Percentiles rank a stretch among this genome's conserved stretches.
These are phyloP conservation scores for Cadophora gregata DNA, from an alignment of 2,329 filamentous ascomycete genomes.

Conservation along the genomic window DNA sequence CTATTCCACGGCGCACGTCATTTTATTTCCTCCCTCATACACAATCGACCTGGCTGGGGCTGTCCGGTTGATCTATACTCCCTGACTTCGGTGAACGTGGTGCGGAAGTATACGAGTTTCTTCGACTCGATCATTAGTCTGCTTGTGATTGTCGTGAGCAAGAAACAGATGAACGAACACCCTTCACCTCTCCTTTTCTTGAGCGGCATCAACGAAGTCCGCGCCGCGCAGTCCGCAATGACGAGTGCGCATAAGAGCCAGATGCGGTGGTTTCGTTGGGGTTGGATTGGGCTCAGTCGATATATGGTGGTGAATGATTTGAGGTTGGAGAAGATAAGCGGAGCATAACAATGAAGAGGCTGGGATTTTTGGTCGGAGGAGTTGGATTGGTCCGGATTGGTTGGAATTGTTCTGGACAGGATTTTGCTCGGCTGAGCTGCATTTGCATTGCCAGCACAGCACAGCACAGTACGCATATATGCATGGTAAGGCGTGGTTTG, in stretches of 20 bases:
- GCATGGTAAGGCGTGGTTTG: slow-evolving; percentile 4
- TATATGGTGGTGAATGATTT: slow-evolving; percentile 98
- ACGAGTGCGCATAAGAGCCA: slow-evolving; percentile 88
- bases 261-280: slow-evolving; percentile 98
- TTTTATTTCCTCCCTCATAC: slow-evolving; percentile 73
- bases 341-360: slow-evolving; percentile 4
- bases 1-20: slow-evolving; percentile 80
- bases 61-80: slow-evolving; percentile 87
- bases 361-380: not conserved
- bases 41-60: slow-evolving; percentile 66
- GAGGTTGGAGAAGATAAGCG: slow-evolving; percentile 58
- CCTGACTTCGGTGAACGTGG: slow-evolving; percentile 72
- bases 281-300: slow-evolving; percentile 87
- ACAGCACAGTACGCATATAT: slow-evolving; percentile 11
- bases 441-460: slow-evolving; percentile 8
- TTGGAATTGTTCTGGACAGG: not conserved
- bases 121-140: slow-evolving; percentile 79
- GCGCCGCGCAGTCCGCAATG: slow-evolving; percentile 84
- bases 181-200: slow-evolving; percentile 72
- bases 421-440: not conserved
- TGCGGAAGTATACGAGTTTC: slow-evolving; percentile 82
- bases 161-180: slow-evolving; percentile 51
- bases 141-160: slow-evolving; percentile 55
- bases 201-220: slow-evolving; percentile 66
- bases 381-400: slow-evolving; percentile 8